Evolutionary conservation across 2,329 filamentous ascomycete species (phyloP).

Genomic region (Tolypocladium pustulatum): DNA sequence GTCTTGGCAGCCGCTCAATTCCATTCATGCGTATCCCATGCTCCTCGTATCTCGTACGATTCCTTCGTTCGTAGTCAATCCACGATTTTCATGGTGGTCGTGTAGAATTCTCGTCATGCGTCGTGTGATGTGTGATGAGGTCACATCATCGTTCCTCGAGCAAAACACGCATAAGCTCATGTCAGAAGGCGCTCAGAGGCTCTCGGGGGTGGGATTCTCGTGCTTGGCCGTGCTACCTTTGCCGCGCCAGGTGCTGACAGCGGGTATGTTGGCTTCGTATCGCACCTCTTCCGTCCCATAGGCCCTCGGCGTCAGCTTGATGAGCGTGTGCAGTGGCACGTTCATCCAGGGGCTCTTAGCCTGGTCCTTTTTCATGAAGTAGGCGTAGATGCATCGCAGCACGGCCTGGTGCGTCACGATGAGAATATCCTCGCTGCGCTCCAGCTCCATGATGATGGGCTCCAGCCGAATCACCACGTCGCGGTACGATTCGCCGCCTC

Average conservation of each 20-base stretch:
- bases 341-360: constrained; percentile 96
- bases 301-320: constrained; percentile 89
- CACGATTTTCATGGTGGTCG: not conserved
- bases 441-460: constrained; percentile 98
- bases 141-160: not conserved
- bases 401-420: constrained; percentile 98
- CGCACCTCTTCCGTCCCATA: constrained; percentile 88
- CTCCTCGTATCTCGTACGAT: not conserved
- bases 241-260: constrained; percentile 90
- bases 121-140: not conserved
- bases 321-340: constrained; percentile 88
- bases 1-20: not conserved
- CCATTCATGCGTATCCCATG: not conserved
- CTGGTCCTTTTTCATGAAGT: constrained; percentile 97
- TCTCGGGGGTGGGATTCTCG: constrained; percentile 45
- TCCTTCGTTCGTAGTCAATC: not conserved
- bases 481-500: constrained; percentile 88
- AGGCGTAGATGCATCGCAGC: constrained; percentile 92
- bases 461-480: constrained; percentile 96
- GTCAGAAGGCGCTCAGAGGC: constrained; percentile 11
- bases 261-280: constrained; percentile 83
- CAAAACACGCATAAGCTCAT: not conserved
- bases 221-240: constrained; percentile 91
- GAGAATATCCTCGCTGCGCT: constrained; percentile 90
- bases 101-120: not conserved